Evolutionary conservation across 2,329 filamentous ascomycete genomes (phyloP).

Genomic region (Fusarium verticillioides): DNA sequence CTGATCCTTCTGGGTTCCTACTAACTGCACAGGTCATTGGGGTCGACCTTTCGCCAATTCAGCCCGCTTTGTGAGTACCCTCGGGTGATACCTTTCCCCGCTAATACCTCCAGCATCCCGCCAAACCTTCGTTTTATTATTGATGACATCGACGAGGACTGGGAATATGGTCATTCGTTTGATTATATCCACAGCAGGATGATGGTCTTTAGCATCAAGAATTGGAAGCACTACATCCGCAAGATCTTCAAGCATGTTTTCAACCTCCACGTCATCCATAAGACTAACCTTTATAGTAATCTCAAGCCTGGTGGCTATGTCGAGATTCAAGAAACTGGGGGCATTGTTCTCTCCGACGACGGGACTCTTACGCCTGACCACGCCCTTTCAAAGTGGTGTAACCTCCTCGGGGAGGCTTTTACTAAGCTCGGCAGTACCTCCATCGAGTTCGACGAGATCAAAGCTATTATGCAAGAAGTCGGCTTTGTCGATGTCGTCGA

Average conservation of each 20-base stretch:
- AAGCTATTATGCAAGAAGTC: neutral
- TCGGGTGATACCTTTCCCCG: fast-evolving
- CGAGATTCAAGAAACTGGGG: constrained; percentile 9
- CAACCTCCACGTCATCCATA: fast-evolving
- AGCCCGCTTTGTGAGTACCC: neutral
- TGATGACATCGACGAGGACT: neutral
- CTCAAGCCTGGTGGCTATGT: neutral
- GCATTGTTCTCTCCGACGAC: neutral
- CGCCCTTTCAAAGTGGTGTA: neutral
- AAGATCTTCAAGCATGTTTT: constrained; percentile 6
- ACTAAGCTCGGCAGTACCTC: neutral
- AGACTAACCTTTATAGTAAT: neutral
- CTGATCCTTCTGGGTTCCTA: too few species aligned
- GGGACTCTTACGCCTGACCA: neutral
- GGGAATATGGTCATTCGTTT: neutral
- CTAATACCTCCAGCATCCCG: neutral
- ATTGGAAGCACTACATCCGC: neutral
- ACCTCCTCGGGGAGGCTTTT: neutral
- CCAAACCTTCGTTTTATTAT: neutral
- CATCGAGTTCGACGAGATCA: neutral
- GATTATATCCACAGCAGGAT: constrained; percentile 8
- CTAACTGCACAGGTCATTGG: neutral
- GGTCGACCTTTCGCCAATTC: neutral
- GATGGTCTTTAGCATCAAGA: neutral
- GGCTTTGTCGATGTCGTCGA: constrained; percentile 6